Base-by-base conservation (phyloP, 768 basidiomycete genomes). In the Suillus subaureus region DNA sequence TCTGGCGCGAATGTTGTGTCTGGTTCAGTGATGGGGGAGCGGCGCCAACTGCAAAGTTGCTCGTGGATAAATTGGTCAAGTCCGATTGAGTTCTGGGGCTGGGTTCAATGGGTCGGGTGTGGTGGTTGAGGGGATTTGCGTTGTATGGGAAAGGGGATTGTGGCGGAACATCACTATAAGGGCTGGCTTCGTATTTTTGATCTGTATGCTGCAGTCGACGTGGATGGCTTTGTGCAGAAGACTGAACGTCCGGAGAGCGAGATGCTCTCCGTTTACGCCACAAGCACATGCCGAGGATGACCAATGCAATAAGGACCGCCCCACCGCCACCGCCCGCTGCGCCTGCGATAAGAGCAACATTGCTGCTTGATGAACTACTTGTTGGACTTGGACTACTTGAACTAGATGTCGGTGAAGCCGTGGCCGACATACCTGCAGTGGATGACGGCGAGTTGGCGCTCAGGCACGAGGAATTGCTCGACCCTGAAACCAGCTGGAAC, bases 381-480 rank as follows among this genome's bases (percentile, higher is more conserved):
- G 45, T 12, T 47, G 45, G 13, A 21, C 70, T 64, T 21, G 43
- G 3, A 23, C 70, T 64, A 3, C 69, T 61, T 47, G 74, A 45
- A 15, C 74, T 68, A 23, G 68, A 66, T 39, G 75, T 70, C 11
- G 71, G 66, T 2, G 26, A 39, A 42, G 73, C 23, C 13, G 69
- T 68, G 9, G 39, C 49, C 7, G 26, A 15, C 13, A 52, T 52
- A 8, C 51, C 18, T n/a, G 66, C 61, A 21, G 80, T 88, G 6
- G 86, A 84, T 18, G 85, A 82, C 2, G 88, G 87, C 0, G 88
- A 89, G 40, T 66, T 71, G 33, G 71, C 70, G 68, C 82, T 82
- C 26, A 92, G 73, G 69, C 91, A 92, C 21, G 80, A 79, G 26
- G 65, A 70, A 61, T 86, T 80, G 65, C 79, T 80, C 6, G 86